phyloP scores from a whole-genome alignment of 108 stramenopile genomes.

The Pseudonitzschia delicatissima region DNA sequence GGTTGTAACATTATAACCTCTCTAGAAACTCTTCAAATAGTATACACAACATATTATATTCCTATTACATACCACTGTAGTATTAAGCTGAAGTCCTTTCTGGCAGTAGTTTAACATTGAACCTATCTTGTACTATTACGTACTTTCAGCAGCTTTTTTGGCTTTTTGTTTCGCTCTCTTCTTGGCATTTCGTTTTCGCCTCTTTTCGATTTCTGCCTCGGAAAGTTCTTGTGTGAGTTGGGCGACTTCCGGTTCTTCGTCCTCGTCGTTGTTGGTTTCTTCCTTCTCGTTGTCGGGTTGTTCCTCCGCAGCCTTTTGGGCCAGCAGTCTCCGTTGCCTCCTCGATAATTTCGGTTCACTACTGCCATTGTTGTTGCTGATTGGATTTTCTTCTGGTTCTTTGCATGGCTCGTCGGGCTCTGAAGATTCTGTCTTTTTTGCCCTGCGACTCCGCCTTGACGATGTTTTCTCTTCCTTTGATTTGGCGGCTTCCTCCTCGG shows the following conservation, averaged over 20 bases:
- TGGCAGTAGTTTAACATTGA: too few species aligned
- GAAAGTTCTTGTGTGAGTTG: slow-evolving; percentile 17
- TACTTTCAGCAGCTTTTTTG: slow-evolving; percentile 8
- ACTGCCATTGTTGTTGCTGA: slow-evolving; percentile 23
- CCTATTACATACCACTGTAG: too few species aligned
- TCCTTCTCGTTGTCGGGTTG: not conserved
- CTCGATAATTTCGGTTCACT: not conserved
- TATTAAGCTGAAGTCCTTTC: too few species aligned
- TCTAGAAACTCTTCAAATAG: too few species aligned
- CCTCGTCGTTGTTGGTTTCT: slow-evolving; percentile 2
- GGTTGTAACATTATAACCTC: too few species aligned
- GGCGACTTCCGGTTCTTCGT: slow-evolving; percentile 2
- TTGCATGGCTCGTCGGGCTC: not conserved
- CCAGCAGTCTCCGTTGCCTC: not conserved
- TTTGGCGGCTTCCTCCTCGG: slow-evolving; percentile 33
- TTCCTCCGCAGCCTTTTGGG: not conserved
- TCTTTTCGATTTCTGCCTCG: slow-evolving; percentile 36
- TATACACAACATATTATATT: too few species aligned
- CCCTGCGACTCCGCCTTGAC: not conserved
- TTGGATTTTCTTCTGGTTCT: slow-evolving; percentile 40
- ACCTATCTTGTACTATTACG: too few species aligned
- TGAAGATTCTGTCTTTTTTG: not conserved
- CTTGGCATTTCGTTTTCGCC: slow-evolving; percentile 31
- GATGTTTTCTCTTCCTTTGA: slow-evolving; percentile 25
- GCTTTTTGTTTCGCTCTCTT: slow-evolving; percentile 38